Evolutionary conservation across 1,284 basidiomycete genomes (phyloP).

Genomic region (Leccinum pachyderme): DNA sequence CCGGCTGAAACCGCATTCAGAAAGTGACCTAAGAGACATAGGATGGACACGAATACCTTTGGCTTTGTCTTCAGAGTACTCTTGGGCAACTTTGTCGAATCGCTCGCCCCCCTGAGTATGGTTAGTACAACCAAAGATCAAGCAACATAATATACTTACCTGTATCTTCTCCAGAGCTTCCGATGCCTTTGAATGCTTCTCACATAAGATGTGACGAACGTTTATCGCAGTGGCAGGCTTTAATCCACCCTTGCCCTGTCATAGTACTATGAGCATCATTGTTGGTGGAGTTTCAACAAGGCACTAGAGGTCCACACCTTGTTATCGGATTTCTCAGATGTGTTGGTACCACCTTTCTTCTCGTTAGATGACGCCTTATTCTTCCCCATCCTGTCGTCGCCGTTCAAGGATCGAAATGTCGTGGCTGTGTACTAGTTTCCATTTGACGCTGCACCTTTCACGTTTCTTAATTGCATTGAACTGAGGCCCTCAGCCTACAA

Average conservation of each 20-base stretch:
- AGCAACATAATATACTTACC: slow-evolving; percentile 50
- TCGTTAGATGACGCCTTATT: slow-evolving; percentile 40
- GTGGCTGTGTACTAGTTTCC: slow-evolving; percentile 40
- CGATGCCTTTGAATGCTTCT: slow-evolving; percentile 75
- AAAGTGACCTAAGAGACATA: background rate
- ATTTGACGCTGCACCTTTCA: too few relatives aligned
- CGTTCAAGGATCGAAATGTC: slow-evolving; percentile 33
- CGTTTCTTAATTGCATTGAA: slow-evolving; percentile 70
- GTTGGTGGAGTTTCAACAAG: background rate
- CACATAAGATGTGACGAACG: slow-evolving; percentile 83
- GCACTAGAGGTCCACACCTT: slow-evolving; percentile 24
- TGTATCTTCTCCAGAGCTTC: slow-evolving; percentile 79
- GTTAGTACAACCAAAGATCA: slow-evolving; percentile 3
- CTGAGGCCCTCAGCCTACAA: slow-evolving; percentile 86
- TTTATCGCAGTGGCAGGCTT: slow-evolving; percentile 80
- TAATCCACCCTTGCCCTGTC: slow-evolving; percentile 51
- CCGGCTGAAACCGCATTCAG: slow-evolving; percentile 51
- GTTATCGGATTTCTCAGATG: slow-evolving; percentile 26
- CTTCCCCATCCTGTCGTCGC: slow-evolving; percentile 46
- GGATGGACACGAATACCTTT: slow-evolving; percentile 49
- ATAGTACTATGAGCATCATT: background rate
- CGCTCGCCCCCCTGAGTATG: slow-evolving; percentile 59
- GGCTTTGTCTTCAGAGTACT: slow-evolving; percentile 86
- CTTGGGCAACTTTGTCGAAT: slow-evolving; percentile 84
- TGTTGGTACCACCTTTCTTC: slow-evolving; percentile 40